Evolutionary conservation across 345 rosid genomes (phyloP).

Genomic region (Acer negundo): DNA sequence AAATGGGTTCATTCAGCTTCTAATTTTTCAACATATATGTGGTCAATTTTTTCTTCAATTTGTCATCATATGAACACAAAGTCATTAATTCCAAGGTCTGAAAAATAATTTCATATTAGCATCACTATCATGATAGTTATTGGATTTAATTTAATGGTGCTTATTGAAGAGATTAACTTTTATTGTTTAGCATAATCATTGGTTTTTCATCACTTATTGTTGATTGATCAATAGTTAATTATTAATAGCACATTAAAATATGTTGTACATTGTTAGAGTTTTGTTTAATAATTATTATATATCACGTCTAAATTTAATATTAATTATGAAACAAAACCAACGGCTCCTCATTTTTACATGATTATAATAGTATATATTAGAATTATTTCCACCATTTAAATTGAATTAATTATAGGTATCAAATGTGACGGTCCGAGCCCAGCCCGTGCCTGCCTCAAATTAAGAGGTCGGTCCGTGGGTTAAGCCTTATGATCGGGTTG

Average conservation of each 20-base stretch:
- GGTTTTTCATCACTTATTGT: slow-evolving; percentile 2
- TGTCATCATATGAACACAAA: background rate
- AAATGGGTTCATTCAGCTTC: background rate
- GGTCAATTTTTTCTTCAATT: background rate
- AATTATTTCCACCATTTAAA: no score
- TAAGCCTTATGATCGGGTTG: no score
- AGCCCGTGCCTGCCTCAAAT: no score
- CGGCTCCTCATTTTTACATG: no score
- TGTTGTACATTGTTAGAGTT: background rate
- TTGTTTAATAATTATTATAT: background rate
- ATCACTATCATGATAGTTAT: slow-evolving; percentile 12
- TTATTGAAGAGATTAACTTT: background rate
- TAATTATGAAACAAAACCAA: no score
- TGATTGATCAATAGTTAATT: background rate
- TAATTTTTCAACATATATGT: background rate
- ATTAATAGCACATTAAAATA: background rate
- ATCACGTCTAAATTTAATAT: background rate
- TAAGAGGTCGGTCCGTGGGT: no score
- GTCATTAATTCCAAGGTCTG: background rate
- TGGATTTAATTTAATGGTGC: background rate
- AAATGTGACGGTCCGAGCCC: no score
- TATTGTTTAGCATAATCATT: background rate
- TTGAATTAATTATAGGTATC: no score
- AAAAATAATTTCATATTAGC: background rate
- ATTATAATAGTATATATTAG: no score